Base-by-base conservation (phyloP, 345 rosid genomes). In the Capsella bursapastoris region DNA sequence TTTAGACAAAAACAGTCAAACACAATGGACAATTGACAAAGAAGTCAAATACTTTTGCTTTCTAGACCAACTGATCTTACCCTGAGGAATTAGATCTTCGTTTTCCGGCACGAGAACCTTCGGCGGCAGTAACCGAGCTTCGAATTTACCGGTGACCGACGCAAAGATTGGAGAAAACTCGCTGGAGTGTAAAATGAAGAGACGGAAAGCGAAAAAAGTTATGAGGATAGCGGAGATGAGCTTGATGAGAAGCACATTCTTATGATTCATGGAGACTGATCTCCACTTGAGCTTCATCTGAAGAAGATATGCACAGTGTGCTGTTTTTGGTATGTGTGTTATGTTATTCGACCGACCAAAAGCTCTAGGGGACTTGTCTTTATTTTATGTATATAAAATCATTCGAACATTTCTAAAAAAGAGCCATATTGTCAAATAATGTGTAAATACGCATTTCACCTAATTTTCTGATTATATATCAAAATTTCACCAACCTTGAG, bases 261-360 rank as follows among this genome's bases (percentile, higher is more conserved):
- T 82, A 81, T 71, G 82, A 76, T 66, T 84, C 43, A 71, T 57
- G 27, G 83, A 75, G 70, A 74, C 62, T 64, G 77, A 41, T 18
- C 71, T 78, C 86, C 82, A 77, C 58, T 74, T 76, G 41, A 74
- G 64, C 83, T 86, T 93, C 97, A 89, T 93, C 68, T 68, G 53
- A 66, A 50, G 28, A 75, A 32, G 64, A 44, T 62, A 44, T 25
- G 47, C 38, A 60, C 14, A 60, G 64, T 41, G 57, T 14, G 3
- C 10, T 15, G 1, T 61, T 3, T 29, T 38, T 50, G 47, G 57
- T 16, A 11, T 6, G 7, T 43, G 28, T 57, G 62, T 25, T 41
- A 32, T 49, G 62, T 25, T 52, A 44, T 49, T 50, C 67, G 61
- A 67, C 79, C 79, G 63, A 75, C 72, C 72, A 43, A 50, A 59